phyloP scores from a whole-genome alignment of 192 early-diverging fungal genomes.

The Haplosporangium gracile region DNA sequence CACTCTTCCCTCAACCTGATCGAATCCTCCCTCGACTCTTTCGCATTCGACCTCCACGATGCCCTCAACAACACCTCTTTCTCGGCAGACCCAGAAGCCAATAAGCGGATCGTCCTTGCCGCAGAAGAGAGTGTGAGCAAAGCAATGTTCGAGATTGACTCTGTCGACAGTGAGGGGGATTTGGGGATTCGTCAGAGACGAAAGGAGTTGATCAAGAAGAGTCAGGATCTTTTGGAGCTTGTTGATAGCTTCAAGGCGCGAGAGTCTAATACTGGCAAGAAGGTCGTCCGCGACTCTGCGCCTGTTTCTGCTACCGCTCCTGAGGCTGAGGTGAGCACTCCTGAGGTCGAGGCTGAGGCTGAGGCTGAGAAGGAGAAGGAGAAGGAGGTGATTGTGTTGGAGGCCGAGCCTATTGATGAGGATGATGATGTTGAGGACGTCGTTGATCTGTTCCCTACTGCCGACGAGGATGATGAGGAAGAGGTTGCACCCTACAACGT shows the following conservation, averaged over 20 bases:
- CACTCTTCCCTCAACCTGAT: slow-evolving; percentile 46
- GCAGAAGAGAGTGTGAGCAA: slow-evolving; percentile 30
- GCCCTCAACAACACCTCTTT: background rate
- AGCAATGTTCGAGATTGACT: slow-evolving; percentile 26
- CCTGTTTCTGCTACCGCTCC: background rate
- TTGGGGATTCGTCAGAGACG: slow-evolving; percentile 17
- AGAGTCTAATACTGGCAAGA: slow-evolving; percentile 31
- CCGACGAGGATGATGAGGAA: background rate
- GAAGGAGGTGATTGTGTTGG: background rate
- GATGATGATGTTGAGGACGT: background rate
- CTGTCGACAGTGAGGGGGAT: slow-evolving; percentile 20
- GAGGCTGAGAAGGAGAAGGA: background rate
- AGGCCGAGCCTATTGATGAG: background rate
- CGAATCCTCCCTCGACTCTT: slow-evolving; percentile 34
- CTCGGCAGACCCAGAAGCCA: background rate
- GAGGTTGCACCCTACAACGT: slow-evolving; percentile 18
- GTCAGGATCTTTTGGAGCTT: slow-evolving; percentile 21
- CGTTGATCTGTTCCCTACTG: background rate
- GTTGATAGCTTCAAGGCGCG: slow-evolving; percentile 25
- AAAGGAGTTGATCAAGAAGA: slow-evolving; percentile 36
- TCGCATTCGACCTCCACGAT: slow-evolving; percentile 16
- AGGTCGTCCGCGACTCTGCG: slow-evolving; percentile 9
- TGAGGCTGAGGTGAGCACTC: no score
- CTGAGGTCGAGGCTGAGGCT: background rate
- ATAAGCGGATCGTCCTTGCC: background rate